These are phyloP conservation scores for Collybia sordida DNA, from an alignment of 768 basidiomycete species.

Conservation along the genomic window DNA sequence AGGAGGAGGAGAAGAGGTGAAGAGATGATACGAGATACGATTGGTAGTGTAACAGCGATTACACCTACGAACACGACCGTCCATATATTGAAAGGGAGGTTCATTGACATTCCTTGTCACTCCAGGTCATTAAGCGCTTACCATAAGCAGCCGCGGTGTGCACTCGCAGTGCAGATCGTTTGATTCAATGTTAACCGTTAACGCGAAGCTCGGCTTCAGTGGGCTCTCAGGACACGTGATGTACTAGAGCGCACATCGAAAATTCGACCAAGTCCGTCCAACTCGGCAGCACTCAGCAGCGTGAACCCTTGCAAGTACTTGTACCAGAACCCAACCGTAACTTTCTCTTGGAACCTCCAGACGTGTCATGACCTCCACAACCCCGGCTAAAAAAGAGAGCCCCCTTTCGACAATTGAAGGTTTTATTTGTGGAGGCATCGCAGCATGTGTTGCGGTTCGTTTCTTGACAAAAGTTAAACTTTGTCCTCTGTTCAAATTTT, in stretches of 20 bases:
- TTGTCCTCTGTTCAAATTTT: slow-evolving; percentile 1
- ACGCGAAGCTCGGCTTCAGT: not conserved
- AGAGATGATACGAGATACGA: slow-evolving; percentile 53
- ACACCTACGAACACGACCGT: slow-evolving; percentile 55
- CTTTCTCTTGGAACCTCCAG: not conserved
- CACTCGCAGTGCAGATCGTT: not conserved
- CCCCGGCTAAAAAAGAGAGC: slow-evolving; percentile 15
- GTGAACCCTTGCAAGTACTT: not conserved
- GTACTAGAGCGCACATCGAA: too few relatives aligned
- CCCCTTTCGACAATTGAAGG: slow-evolving; percentile 70
- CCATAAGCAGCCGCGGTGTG: too few relatives aligned
- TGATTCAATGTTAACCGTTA: too few relatives aligned
- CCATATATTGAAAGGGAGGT: too few relatives aligned
- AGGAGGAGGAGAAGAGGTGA: slow-evolving; percentile 67
- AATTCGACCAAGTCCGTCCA: not conserved
- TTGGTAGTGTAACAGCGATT: slow-evolving; percentile 57
- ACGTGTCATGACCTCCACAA: slow-evolving; percentile 12
- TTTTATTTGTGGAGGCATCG: slow-evolving; percentile 87
- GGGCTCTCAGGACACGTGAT: too few relatives aligned
- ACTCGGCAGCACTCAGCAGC: not conserved
- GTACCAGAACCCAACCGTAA: not conserved
- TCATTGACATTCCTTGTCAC: too few relatives aligned
- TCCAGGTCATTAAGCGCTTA: too few relatives aligned
- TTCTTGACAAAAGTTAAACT: not conserved
- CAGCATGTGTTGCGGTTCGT: slow-evolving; percentile 87